Evolutionary conservation across 1,139 yeast species (phyloP), one percentile per base, ranked within the genome.

Genomic region (Debaryomycetaceae sp.): DNA sequence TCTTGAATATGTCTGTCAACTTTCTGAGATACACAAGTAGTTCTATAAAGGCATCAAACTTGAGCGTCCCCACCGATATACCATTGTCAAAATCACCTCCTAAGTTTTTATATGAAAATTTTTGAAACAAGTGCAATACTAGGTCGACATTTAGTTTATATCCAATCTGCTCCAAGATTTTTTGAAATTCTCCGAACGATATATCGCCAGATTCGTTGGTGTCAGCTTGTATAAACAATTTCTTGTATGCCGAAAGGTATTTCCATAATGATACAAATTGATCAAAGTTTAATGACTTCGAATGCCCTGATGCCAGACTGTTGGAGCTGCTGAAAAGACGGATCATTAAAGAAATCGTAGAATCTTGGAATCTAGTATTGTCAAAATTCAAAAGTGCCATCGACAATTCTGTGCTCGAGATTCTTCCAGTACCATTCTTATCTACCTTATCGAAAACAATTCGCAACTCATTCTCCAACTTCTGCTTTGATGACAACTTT

Each of bases 1-100:
- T 82, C 56, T 86, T 84, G 67, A 87, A 87, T 6, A 83, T 73
- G 55, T 85, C 91, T 1, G 95, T 87, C 50, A 86, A 74, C 47
- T 87, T 78, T 58, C 88, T 73, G 51, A 87, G 67, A 72, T 87
- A 84, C 28, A 87, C 86, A 50, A 88, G 73, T 41, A 87, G 73
- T 56, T 87, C 95, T 34, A 87, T 89, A 61, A 87, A 87, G 58
- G 81, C 75, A 60, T 88, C 96, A 59, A 87, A 88, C 46, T 85
- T 81, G 58, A 87, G 69, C 47, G 78, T 82, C 17, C 81, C 82
- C 47, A 76, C 65, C 0, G 64, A 50, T 5, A 58, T 45, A 15
- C 59, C 57, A 34, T 53, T 55, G 31, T 47, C 55, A 34, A 40
- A 42, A 7, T 48, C 73, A 49, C 44, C 67, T 48, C 55, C 66